Conservation (phyloP, 768 basidiomycete genomes). For the Strobilomyces dryophilus region DNA sequence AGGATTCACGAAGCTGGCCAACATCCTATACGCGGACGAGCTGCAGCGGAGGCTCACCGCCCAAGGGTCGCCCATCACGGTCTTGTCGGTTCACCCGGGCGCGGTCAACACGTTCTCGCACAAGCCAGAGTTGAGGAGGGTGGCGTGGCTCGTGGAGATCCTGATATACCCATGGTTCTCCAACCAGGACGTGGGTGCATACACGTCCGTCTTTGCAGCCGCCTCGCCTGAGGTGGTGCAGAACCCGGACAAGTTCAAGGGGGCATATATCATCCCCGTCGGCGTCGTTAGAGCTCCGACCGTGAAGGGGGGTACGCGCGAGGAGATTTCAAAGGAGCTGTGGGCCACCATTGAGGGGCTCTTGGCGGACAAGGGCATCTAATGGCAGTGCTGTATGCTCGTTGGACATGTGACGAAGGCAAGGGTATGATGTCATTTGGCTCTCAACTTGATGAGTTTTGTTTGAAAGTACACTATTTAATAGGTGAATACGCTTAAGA, state of each 20-base stretch:
- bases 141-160: constrained; percentile 20
- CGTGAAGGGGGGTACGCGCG: constrained; percentile 10
- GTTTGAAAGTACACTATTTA: too few relatives aligned
- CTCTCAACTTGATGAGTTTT: too few relatives aligned
- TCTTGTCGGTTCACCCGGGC: constrained; percentile 30
- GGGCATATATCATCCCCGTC: constrained; percentile 30
- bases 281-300: constrained; percentile 13
- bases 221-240: constrained; percentile 21
- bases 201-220: constrained; percentile 29
- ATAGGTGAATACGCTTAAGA: too few relatives aligned
- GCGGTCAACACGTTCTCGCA: constrained; percentile 29
- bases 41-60: constrained; percentile 42
- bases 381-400: too few relatives aligned
- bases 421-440: too few relatives aligned
- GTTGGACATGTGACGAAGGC: not conserved
- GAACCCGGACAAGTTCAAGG: constrained; percentile 23
- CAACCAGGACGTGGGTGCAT: constrained; percentile 21
- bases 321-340: constrained; percentile 26
- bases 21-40: constrained; percentile 45
- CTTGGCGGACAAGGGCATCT: constrained; percentile 22
- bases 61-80: constrained; percentile 26
- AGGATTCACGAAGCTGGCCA: constrained; percentile 52
- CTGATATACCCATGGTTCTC: constrained; percentile 17
- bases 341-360: constrained; percentile 27
- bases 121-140: constrained; percentile 13